A percentile compares a stretch with the other conserved stretches of the same genome.
Evolutionary conservation across 1,284 basidiomycete species (phyloP).

Genomic region (Flammula alnicola): DNA sequence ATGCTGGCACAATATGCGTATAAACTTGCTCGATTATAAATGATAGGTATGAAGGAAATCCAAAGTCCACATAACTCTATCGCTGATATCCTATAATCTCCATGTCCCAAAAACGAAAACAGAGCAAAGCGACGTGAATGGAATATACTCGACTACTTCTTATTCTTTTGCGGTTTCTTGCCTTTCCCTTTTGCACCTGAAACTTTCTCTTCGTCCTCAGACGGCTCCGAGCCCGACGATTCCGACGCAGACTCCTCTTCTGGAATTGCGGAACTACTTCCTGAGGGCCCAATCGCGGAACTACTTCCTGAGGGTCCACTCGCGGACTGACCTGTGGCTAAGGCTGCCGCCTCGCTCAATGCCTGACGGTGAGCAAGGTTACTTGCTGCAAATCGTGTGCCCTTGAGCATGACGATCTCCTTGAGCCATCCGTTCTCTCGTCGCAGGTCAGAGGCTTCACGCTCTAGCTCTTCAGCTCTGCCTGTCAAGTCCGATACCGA

Average conservation of each 20-base stretch:
- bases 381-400: constrained; percentile 48
- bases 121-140: no score
- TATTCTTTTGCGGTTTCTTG: constrained; percentile 16
- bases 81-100: no score
- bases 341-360: constrained; percentile 27
- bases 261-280: constrained; percentile 5
- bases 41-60: no score
- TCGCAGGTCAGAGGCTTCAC: constrained; percentile 76
- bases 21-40: no score
- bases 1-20: no score
- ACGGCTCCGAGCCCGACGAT: constrained; percentile 30
- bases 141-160: no score
- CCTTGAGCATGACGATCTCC: constrained; percentile 82
- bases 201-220: constrained; percentile 27
- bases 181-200: constrained; percentile 38
- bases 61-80: no score
- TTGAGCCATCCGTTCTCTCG: constrained; percentile 89
- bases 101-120: no score
- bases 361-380: constrained; percentile 36
- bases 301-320: constrained; percentile 1
- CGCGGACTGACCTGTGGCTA: constrained; percentile 21
- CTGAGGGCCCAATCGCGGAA: no score
- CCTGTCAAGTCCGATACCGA: constrained; percentile 76
- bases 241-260: constrained; percentile 21
- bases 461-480: constrained; percentile 78